Base-by-base conservation (phyloP, 1,284 basidiomycete species). In the Papiliotrema flavescens region DNA sequence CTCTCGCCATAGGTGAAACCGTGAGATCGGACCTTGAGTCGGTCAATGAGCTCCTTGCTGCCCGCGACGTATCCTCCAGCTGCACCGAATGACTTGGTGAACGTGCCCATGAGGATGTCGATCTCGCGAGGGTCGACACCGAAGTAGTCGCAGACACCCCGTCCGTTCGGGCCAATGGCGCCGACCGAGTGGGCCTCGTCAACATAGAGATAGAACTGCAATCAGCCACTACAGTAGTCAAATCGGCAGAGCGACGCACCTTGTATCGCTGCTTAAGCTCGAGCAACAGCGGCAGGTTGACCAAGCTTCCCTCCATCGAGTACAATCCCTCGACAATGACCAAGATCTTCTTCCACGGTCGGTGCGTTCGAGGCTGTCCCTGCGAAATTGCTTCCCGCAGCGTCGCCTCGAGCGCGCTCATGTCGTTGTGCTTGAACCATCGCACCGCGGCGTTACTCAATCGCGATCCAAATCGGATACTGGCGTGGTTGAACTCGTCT, bases 111-210 rank as follows among this genome's bases (percentile, higher is more conserved):
- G 61, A 97, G 84, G 61, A 99, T 84, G 73, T 98, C 95, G 57
- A 98, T 82, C 35, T 82, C 81, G 11, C 81, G 81, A 2, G 94
- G 92, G 66, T 90, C 80, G 59, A 98, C 79, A 54, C 85, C 85
- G 75, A 95, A 99, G 80, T 97, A 99, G 75, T 99, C 94, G 57
- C 87, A 86, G 4, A 98, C 90, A 61, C 95, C 95, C 44, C 95
- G 89, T 9, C 95, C 95, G 64, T 89, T 84, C 8, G 93, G 90
- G 35, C 95, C 95, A 39, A 98, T 82, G 1, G 93, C 95, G 59
- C 96, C 95, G 63, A 98, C 86, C 3, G 95, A 98, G 75, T 99
- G 95, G 0, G 95, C 95, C 78, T 99, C 95, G 71, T 99, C 95
- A 52, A 98, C 80, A 73, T 90, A 98, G 43, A 98, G 79, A 77